phyloP scores from a whole-genome alignment of 1,284 basidiomycete genomes.

The Apiotrichum gamsii region DNA sequence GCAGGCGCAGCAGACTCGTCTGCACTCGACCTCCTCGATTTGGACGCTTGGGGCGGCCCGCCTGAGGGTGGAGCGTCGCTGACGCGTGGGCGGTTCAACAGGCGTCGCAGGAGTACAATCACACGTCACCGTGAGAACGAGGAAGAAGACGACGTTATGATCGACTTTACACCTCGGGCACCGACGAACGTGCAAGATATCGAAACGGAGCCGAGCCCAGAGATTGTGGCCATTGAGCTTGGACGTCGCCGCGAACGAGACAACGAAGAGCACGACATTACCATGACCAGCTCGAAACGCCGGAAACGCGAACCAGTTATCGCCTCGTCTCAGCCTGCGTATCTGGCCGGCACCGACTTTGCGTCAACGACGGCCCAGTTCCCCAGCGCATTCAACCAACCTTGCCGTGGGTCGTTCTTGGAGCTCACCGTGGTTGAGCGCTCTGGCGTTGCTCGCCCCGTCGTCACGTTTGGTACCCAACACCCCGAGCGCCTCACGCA shows the following conservation, averaged over 20 bases:
- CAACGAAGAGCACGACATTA: background rate
- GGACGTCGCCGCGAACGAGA: background rate
- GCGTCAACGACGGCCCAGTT: constrained; percentile 5
- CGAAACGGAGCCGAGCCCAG: too few species aligned
- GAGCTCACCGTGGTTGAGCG: constrained; percentile 1
- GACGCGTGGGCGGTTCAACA: constrained; percentile 14
- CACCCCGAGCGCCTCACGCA: constrained; percentile 47
- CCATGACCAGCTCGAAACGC: constrained; percentile 1
- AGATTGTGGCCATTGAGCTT: background rate
- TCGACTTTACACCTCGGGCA: background rate
- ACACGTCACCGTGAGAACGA: too few species aligned
- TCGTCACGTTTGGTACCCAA: constrained; percentile 30
- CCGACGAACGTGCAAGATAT: background rate
- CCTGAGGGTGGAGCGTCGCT: constrained; percentile 13
- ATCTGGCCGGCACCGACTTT: constrained; percentile 50
- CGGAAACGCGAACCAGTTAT: constrained; percentile 1
- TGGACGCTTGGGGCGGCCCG: constrained; percentile 11
- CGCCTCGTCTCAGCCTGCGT: constrained; percentile 6
- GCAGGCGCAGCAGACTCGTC: background rate
- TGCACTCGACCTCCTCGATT: constrained; percentile 2
- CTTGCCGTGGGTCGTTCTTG: constrained; percentile 6
- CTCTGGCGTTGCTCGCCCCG: constrained; percentile 8
- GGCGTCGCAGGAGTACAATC: too few species aligned
- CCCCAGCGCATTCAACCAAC: constrained; percentile 7
- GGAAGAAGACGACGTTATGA: background rate